These are phyloP conservation scores for Epichloe coenophiala DNA, from an alignment of 2,329 filamentous ascomycete species.

Conservation along the genomic window DNA sequence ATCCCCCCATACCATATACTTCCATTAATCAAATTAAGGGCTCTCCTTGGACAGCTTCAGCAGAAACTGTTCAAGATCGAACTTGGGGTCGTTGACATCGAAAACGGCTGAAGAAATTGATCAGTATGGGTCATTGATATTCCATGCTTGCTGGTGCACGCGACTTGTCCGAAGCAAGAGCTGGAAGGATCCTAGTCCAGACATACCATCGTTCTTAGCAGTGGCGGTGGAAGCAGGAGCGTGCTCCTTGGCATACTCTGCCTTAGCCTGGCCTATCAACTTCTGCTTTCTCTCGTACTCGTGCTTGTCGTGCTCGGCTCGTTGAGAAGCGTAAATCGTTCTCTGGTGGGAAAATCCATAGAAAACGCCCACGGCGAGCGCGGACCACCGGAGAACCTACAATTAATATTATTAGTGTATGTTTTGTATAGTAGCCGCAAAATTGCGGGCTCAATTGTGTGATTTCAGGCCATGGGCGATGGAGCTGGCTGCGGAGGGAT, in stretches of 20 bases:
- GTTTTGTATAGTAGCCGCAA: background rate
- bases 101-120: slow-evolving; percentile 16
- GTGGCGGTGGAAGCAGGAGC: slow-evolving; percentile 31
- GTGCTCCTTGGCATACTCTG: slow-evolving; percentile 70
- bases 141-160: background rate
- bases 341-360: slow-evolving; percentile 95
- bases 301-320: slow-evolving; percentile 55
- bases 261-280: slow-evolving; percentile 87
- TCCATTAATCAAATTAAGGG: slow-evolving; percentile 23
- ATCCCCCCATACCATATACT: background rate
- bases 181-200: background rate
- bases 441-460: background rate
- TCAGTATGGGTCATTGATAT: background rate
- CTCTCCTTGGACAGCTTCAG: slow-evolving; percentile 44
- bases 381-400: slow-evolving; percentile 94
- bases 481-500: background rate
- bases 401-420: slow-evolving; percentile 16
- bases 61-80: slow-evolving; percentile 82
- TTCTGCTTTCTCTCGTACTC: slow-evolving; percentile 86
- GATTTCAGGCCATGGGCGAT: slow-evolving; percentile 9
- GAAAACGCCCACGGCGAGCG: slow-evolving; percentile 79
- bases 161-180: background rate
- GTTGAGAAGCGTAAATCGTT: slow-evolving; percentile 59
- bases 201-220: slow-evolving; percentile 20
- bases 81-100: slow-evolving; percentile 74